Evolutionary conservation across 1,284 basidiomycete species (phyloP).

Genomic region (Naganishia liquefaciens): DNA sequence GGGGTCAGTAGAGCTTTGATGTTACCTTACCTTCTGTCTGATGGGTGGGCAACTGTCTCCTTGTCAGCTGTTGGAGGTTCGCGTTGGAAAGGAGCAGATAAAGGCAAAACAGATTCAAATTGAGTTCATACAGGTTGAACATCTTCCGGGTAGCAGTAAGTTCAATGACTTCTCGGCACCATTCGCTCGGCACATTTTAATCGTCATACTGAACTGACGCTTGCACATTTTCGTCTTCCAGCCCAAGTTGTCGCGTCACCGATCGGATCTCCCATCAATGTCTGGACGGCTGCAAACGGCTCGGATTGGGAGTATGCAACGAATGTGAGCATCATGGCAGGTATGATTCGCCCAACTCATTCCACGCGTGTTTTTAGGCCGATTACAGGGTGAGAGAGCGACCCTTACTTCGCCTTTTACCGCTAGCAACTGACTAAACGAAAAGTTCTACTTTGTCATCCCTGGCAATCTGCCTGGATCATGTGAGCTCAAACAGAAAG

Average conservation of each 20-base stretch:
- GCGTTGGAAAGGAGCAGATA: constrained; percentile 67
- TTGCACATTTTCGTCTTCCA: constrained; percentile 57
- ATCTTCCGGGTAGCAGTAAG: constrained; percentile 43
- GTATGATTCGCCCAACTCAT: neutral
- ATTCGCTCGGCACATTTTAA: constrained; percentile 66
- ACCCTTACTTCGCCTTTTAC: constrained; percentile 35
- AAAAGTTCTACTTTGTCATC: constrained; percentile 78
- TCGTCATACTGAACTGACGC: constrained; percentile 62
- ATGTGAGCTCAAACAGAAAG: constrained; percentile 69
- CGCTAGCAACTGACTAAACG: constrained; percentile 43
- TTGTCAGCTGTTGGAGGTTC: constrained; percentile 73
- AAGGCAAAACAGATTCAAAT: constrained; percentile 87
- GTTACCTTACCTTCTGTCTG: too few species aligned
- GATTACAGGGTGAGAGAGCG: constrained; percentile 31
- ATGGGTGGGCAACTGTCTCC: too few species aligned
- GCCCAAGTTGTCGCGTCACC: constrained; percentile 58
- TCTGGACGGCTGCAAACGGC: constrained; percentile 47
- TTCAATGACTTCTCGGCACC: neutral
- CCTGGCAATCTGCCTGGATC: constrained; percentile 81
- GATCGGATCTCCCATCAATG: constrained; percentile 45
- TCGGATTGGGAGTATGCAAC: constrained; percentile 66
- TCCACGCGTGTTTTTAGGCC: constrained; percentile 6
- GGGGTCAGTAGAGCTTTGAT: constrained; percentile 35
- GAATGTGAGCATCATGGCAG: constrained; percentile 59
- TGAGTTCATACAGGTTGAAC: constrained; percentile 82